These are phyloP conservation scores for Aquilaria sinensis DNA, from an alignment of 345 rosid genomes.

Conservation along the genomic window DNA sequence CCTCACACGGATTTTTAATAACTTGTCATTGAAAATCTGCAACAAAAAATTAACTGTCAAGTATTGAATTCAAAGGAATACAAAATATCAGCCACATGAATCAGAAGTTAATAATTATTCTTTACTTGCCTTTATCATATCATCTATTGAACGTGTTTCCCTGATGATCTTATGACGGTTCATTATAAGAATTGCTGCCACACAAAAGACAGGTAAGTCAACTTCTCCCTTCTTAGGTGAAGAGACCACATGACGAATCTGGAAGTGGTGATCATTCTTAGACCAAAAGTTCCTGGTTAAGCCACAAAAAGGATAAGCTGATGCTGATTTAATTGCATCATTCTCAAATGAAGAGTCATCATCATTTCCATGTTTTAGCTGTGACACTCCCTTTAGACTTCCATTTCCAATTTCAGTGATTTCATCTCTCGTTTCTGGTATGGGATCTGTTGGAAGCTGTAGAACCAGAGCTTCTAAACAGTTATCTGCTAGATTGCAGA, in stretches of 20 bases:
- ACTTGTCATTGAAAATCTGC: slow-evolving; percentile 89
- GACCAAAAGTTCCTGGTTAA: slow-evolving; percentile 66
- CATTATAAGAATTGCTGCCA: slow-evolving; percentile 79
- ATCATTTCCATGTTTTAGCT: slow-evolving; percentile 34
- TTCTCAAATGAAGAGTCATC: slow-evolving; percentile 37
- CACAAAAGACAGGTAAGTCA: slow-evolving; percentile 82
- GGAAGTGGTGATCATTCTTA: slow-evolving; percentile 39
- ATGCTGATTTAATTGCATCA: slow-evolving; percentile 40
- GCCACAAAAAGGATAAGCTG: slow-evolving; percentile 65
- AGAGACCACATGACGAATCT: slow-evolving; percentile 39
- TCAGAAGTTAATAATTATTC: not conserved
- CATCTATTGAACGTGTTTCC: slow-evolving; percentile 83
- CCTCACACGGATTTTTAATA: slow-evolving; percentile 60
- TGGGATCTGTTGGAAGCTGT: slow-evolving; percentile 41
- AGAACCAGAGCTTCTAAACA: slow-evolving; percentile 70
- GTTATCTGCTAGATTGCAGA: slow-evolving; percentile 49
- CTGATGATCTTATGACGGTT: slow-evolving; percentile 80
- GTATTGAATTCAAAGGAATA: not conserved
- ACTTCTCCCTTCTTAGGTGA: slow-evolving; percentile 59
- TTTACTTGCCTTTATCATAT: slow-evolving; percentile 75
- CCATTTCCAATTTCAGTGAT: slow-evolving; percentile 30
- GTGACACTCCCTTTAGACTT: slow-evolving; percentile 32
- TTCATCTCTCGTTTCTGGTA: slow-evolving; percentile 38
- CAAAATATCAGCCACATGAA: not conserved
- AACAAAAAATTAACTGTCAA: not conserved